Base-by-base conservation (phyloP, 106 monocot species). In the Dactylorhiza incarnata region DNA sequence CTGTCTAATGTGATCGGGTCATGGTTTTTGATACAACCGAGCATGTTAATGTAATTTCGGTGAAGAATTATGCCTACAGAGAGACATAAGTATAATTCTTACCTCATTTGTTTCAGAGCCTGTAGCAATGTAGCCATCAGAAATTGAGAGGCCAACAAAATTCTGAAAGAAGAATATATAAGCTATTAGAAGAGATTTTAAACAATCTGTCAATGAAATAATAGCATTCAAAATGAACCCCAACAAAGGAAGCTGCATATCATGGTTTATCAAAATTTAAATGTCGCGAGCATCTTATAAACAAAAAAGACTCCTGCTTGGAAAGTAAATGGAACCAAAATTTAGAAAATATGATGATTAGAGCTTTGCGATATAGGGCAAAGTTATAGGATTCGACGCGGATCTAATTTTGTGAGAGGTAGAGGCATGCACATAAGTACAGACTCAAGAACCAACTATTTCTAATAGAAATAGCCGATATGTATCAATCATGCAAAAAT, bases 91-190 rank as follows among this genome's bases (percentile, higher is more conserved):
- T 11, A 65, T 26, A 65, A 4, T 29, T 13, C 65, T 65, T 85
- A 93, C 95, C 90, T 96, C 95, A 84, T 96, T 96, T 80, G 95
- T 91, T 78, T 96, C 95, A 7, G 95, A 96, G 45, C 95, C 95
- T 53, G 90, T 93, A 55, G 95, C 95, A 74, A 96, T 89, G 71
- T 90, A 93, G 23, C 89, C 95, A 87, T 96, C 93, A 76, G 87
- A 91, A 81, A 96, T 77, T 2, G 95, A 96, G 5, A 96, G 82
- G 12, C 95, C 95, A 62, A 96, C 95, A 84, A 96, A 96, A 78
- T 96, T 96, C 95, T 93, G 93, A 11, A 84, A 75, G 19, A 52
- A 29, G 7, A 49, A 59, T 5, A 6, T 25, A 65, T 10, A 29
- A 65, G 26, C 11, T 14, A 13, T 65, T 29, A 29, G 5, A 29